A percentile compares a stretch with the other conserved stretches of the same genome.
Conservation (phyloP, 352 stramenopile species). For the Phytopythium delawarense region DNA sequence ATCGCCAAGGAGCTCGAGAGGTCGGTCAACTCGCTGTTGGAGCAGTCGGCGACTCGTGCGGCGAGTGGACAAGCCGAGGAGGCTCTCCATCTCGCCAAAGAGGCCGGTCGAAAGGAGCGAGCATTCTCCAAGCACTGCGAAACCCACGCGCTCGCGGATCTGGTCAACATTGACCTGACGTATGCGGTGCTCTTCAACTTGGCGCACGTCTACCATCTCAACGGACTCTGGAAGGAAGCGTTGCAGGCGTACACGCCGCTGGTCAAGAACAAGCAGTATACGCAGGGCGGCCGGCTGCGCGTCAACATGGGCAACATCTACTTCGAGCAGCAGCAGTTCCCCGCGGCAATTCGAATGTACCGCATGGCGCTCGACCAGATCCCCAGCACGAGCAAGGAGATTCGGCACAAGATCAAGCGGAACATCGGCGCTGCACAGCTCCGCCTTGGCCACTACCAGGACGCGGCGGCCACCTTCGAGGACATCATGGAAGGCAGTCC, state of each 20-base stretch:
- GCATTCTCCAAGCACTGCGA: conserved; percentile 91
- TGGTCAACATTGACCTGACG: conserved; percentile 93
- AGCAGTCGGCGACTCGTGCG: conserved; percentile 85
- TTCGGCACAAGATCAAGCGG: conserved; percentile 94
- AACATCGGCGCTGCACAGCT: conserved; percentile 97
- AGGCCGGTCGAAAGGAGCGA: conserved; percentile 88
- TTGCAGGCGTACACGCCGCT: conserved; percentile 94
- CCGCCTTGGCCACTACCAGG: conserved; percentile 90
- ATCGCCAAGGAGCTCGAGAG: conserved; percentile 89
- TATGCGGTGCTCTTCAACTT: conserved; percentile 95
- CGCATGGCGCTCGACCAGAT: conserved; percentile 97
- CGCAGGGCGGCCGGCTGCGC: conserved; percentile 84
- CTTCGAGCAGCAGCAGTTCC: conserved; percentile 93
- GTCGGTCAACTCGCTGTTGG: conserved; percentile 90
- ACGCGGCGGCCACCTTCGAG: conserved; percentile 94
- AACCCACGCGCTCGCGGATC: conserved; percentile 75
- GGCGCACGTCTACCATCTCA: conserved; percentile 91
- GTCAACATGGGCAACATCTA: conserved; percentile 99
- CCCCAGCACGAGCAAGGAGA: conserved; percentile 90
- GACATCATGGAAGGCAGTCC: conserved; percentile 92
- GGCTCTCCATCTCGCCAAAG: conserved; percentile 86
- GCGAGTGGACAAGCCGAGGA: conserved; percentile 71
- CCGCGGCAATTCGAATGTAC: conserved; percentile 96
- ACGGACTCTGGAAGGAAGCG: conserved; percentile 93
- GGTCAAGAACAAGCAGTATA: conserved; percentile 96